phyloP scores from a whole-genome alignment of 805 yeast species.

The Candida coleopterorum region DNA sequence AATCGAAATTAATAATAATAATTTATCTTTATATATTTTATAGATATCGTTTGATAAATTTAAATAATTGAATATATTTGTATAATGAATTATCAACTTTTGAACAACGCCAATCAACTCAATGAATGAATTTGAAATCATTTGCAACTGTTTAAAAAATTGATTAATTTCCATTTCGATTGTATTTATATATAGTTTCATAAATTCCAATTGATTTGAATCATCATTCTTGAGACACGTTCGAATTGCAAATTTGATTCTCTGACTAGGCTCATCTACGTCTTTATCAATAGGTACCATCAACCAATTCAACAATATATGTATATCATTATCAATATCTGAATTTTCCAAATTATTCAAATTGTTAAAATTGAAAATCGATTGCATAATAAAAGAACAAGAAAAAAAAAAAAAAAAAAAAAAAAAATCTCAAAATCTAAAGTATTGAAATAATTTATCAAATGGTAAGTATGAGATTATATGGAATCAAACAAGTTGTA shows the following conservation, averaged over 20 bases:
- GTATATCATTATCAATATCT: constrained; percentile 33
- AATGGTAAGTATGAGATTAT: neutral
- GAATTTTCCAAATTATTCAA: constrained; percentile 12
- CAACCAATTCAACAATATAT: constrained; percentile 29
- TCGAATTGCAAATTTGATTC: constrained; percentile 33
- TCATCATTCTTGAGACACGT: constrained; percentile 34
- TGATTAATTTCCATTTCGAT: constrained; percentile 16
- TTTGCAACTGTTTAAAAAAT: constrained; percentile 9
- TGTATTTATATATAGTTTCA: constrained; percentile 29
- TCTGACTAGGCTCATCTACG: constrained; percentile 23
- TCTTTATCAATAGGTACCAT: neutral
- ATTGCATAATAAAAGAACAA: constrained; percentile 5
- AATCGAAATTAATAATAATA: constrained; percentile 22
- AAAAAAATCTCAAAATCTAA: neutral
- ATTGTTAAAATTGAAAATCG: constrained; percentile 13
- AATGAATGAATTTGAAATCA: too few species aligned
- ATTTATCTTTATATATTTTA: constrained; percentile 22
- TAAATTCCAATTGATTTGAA: constrained; percentile 27
- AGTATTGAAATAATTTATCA: too few species aligned
- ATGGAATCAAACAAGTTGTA: neutral
- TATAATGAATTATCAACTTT: constrained; percentile 16
- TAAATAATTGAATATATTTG: constrained; percentile 18
- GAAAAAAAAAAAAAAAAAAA: neutral
- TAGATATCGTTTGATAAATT: constrained; percentile 17
- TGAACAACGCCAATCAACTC: constrained; percentile 16